Base-by-base conservation (phyloP, 1,284 basidiomycete species). In the Moesziomyces parantarcticus region DNA sequence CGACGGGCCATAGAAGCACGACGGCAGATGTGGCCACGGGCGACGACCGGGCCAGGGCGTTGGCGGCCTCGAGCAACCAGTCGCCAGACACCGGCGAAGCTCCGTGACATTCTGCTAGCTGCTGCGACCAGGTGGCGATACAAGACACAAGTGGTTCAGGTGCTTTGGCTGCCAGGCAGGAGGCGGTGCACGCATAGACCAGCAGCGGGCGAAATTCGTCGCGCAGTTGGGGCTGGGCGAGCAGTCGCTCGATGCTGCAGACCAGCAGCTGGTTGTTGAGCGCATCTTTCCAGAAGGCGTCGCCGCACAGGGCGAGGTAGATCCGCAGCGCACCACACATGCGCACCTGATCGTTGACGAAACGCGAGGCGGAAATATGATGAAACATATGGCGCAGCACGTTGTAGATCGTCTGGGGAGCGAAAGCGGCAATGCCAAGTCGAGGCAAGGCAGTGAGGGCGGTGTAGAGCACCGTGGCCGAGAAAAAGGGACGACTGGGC, bases 341-440 rank as follows among this genome's bases (percentile, higher is more conserved):
- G 7, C 94, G 89, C 45, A 90, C 84, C 82, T 97, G 93, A 79
- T 97, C 93, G 79, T 93, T 92, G 68, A 96, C 88, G 43, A 97
- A 87, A n/a, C 89, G 90, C 0, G 89, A 89, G 3, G 85, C 84
- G 62, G 91, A 88, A 26, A 94, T 85, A 41, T 87, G 86, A 8
- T 90, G 87, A 70, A 96, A 89, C 10, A 96, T 85, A 54, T 89
- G 88, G 57, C 92, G 89, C 23, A 79, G 41, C 5, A 74, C 65
- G 42, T 77, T 65, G 55, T 75, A 80, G 22, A 51, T 46, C 14
- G 59, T 50, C 13, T 64, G 57, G 8, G 53, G 50, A 13, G 54
- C 40, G 44, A 61, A 65, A 0, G 61, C 50, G 13, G 45, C 46
- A 26, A 69, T 39, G 1, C 66, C 61, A n/a, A 61, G 48, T 20